phyloP scores from a whole-genome alignment of 2,329 filamentous ascomycete genomes.

The Pseudogymnoascus sp. region DNA sequence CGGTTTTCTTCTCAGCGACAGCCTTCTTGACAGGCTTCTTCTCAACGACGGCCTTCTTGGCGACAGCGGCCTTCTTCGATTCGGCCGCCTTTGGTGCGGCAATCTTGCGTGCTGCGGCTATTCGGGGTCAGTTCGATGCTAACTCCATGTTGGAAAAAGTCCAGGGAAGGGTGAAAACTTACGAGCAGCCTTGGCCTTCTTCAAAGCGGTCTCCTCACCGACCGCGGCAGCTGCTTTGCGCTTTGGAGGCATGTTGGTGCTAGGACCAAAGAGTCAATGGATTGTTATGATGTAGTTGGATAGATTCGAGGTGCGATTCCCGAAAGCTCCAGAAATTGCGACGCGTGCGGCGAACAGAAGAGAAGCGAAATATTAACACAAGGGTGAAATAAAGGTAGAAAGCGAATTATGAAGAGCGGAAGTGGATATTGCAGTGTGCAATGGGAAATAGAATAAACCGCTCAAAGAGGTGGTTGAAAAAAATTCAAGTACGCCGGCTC shows the following conservation, averaged over 20 bases:
- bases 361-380: conserved; percentile 1
- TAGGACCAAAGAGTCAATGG: neutral
- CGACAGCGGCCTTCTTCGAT: conserved; percentile 17
- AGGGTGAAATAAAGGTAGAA: neutral
- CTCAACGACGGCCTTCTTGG: conserved; percentile 17
- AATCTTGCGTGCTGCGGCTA: neutral
- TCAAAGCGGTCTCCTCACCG: neutral
- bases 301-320: neutral
- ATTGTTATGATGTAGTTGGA: conserved; percentile 1
- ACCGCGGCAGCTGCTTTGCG: neutral
- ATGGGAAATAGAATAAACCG: neutral
- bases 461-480: conserved; percentile 3
- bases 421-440: neutral
- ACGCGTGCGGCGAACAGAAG: neutral
- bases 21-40: conserved; percentile 21
- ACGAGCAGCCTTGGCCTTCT: neutral
- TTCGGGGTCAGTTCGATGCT: neutral
- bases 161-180: neutral
- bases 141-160: neutral
- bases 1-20: conserved; percentile 21
- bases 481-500: neutral
- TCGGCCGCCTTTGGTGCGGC: conserved; percentile 12
- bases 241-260: conserved; percentile 7
- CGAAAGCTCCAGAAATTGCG: conserved; percentile 1
- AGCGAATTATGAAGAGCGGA: neutral